phyloP scores from a whole-genome alignment of 495 filamentous ascomycete genomes.

The Delitschia confertaspora region DNA sequence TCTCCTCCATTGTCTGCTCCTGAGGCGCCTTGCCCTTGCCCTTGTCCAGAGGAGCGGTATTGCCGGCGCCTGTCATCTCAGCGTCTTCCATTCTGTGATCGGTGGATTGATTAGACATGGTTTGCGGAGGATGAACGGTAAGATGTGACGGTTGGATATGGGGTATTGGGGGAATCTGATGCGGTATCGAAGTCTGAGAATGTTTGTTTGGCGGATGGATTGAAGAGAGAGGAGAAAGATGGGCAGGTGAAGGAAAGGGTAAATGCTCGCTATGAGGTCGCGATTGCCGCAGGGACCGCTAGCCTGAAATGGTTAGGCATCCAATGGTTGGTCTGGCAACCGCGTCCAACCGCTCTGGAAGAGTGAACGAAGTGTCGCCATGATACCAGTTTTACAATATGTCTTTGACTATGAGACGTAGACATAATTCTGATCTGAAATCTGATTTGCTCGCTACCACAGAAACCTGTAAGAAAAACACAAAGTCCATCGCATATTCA shows the following conservation, averaged over 20 bases:
- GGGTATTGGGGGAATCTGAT: neutral
- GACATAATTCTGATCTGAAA: too few species aligned
- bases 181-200: neutral
- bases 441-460: too few species aligned
- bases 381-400: too few species aligned
- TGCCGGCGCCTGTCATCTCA: constrained; percentile 8
- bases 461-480: too few species aligned
- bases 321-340: too few species aligned
- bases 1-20: constrained; percentile 25
- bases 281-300: too few species aligned
- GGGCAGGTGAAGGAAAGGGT: neutral
- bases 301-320: too few species aligned
- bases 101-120: constrained; percentile 25
- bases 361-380: too few species aligned
- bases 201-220: constrained; percentile 2
- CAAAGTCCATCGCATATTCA: too few species aligned
- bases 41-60: constrained; percentile 28
- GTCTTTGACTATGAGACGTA: too few species aligned
- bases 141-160: constrained; percentile 3
- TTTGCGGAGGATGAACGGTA: constrained; percentile 5
- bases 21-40: constrained; percentile 38
- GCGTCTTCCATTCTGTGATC: constrained; percentile 28
- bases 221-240: neutral
- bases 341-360: too few species aligned
- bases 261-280: too few species aligned